Percentiles rank a stretch among this genome's conserved stretches.
phyloP scores from a whole-genome alignment of 768 basidiomycete genomes.

The Solioccasus polychromus region DNA sequence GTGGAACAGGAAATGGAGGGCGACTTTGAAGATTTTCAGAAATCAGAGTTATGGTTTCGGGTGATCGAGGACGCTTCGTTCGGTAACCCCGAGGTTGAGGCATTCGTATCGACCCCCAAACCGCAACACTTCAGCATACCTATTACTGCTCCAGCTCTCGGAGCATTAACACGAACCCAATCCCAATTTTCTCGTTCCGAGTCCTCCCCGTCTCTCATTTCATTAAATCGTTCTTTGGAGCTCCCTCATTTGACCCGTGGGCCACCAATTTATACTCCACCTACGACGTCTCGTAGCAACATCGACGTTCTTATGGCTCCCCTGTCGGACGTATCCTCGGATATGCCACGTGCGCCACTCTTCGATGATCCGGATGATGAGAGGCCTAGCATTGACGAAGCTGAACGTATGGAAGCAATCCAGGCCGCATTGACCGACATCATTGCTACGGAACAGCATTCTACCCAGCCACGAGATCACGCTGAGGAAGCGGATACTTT shows the following conservation, averaged over 20 bases:
- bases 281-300: slow-evolving; percentile 38
- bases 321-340: slow-evolving; percentile 46
- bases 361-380: slow-evolving; percentile 78
- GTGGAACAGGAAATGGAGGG: slow-evolving; percentile 88
- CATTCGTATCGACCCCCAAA: not conserved
- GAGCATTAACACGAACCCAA: slow-evolving; percentile 6
- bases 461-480: slow-evolving; percentile 19
- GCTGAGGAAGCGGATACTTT: slow-evolving; percentile 7
- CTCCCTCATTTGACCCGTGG: slow-evolving; percentile 19
- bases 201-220: slow-evolving; percentile 33
- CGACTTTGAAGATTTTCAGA: slow-evolving; percentile 86
- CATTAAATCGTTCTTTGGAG: slow-evolving; percentile 10
- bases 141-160: slow-evolving; percentile 2
- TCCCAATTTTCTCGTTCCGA: slow-evolving; percentile 33
- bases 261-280: slow-evolving; percentile 16
- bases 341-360: slow-evolving; percentile 66
- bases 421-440: slow-evolving; percentile 96
- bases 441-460: slow-evolving; percentile 76
- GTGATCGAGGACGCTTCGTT: slow-evolving; percentile 69
- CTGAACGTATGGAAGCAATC: slow-evolving; percentile 91
- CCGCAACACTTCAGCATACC: slow-evolving; percentile 9
- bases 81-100: slow-evolving; percentile 11
- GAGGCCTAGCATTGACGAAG: slow-evolving; percentile 54
- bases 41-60: slow-evolving; percentile 90
- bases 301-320: slow-evolving; percentile 86